Evolutionary conservation across 441 rosid species (phyloP), one percentile per base, ranked within the genome.

Genomic region (Populus hybrid): DNA sequence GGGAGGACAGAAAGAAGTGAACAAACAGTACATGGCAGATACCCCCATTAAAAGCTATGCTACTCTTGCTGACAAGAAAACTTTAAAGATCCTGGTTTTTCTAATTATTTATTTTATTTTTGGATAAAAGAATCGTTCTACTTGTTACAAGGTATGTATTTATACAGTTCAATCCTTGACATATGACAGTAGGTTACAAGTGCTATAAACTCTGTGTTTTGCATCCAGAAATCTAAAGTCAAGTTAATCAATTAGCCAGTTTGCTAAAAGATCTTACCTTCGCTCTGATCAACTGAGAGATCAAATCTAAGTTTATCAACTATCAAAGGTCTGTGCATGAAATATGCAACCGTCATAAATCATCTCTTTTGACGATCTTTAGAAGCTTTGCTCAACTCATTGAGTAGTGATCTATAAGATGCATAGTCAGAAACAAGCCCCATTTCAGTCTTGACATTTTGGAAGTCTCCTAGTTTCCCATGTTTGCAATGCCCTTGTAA

Each of bases 351-450:
- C n/a, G 7, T 53, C 61, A 53, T 21, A 53, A 66, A 64, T 86
- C 80, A 91, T 81, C 87, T 75, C 66, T 80, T 87, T 63, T 26
- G 78, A 64, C 42, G 78, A 73, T 78, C 83, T 87, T 84, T 88
- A 12, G 86, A 84, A 70, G 81, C 67, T 84, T 77, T 83, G 65
- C 82, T 75, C 6, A 89, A 71, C 77, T 90, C 87, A 14, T 69
- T 80, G 40, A 92, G 77, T 29, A 89, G 78, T 36, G 89, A 84
- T 38, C 80, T 88, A 81, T 91, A 93, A 2, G 90, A 84, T 33
- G 94, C 93, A 72, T 89, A 88, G 77, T 92, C 93, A 42, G 84
- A 82, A 73, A 93, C 83, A 75, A 84, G 85, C 64, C 96, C 96
- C 76, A 80, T 90, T 85, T 93, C 92, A 56, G 85, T 81, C 82